Evolutionary conservation across 78 protist species (phyloP).

Genomic region (Creolimax fragrantissima): DNA sequence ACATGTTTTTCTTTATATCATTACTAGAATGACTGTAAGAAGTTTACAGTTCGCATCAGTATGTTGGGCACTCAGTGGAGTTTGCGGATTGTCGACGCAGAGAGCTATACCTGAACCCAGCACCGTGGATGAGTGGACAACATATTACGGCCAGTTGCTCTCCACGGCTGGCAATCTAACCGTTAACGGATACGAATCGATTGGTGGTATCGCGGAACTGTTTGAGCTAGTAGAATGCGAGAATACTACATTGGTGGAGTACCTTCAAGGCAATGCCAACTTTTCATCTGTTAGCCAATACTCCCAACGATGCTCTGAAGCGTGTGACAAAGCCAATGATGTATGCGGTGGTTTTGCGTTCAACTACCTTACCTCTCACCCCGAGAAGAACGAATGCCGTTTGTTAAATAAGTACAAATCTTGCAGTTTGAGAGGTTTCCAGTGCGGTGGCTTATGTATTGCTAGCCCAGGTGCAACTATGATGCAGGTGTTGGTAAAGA

Average conservation of each 20-base stretch:
- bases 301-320: background rate
- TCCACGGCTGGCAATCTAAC: background rate
- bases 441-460: background rate
- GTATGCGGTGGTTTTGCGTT: background rate
- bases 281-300: background rate
- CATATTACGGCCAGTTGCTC: background rate
- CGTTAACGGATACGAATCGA: background rate
- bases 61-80: no score
- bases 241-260: background rate
- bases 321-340: background rate
- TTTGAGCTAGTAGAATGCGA: background rate
- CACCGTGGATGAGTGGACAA: background rate
- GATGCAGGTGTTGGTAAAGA: background rate
- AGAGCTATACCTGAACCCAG: background rate
- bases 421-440: background rate
- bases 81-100: background rate
- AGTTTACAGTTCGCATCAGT: no score
- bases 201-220: background rate
- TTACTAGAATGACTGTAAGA: no score
- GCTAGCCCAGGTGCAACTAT: background rate
- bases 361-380: background rate
- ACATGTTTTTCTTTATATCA: no score
- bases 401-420: background rate
- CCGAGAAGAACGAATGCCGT: background rate
- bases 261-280: background rate